Conservation (phyloP, 78 protist species). For the Cavenderia fasciculata region DNA sequence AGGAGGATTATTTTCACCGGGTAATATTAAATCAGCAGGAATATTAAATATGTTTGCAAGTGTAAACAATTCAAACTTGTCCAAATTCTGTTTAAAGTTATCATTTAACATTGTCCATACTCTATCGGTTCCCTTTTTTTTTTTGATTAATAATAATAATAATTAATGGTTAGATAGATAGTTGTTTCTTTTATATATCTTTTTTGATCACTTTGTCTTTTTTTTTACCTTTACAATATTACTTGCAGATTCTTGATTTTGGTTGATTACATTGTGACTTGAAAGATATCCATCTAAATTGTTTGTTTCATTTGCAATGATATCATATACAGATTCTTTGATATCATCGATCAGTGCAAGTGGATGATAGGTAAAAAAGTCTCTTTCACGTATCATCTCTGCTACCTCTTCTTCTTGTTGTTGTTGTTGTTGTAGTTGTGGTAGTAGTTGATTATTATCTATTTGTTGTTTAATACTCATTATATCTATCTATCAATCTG, state of each 20-base stretch:
- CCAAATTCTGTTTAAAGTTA: slow-evolving; percentile 18
- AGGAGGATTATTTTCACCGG: slow-evolving; percentile 5
- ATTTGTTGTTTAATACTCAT: too few relatives aligned
- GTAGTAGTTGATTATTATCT: too few relatives aligned
- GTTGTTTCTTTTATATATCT: too few relatives aligned
- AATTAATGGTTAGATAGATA: too few relatives aligned
- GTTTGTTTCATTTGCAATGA: too few relatives aligned
- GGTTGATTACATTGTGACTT: too few relatives aligned
- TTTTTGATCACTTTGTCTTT: background rate
- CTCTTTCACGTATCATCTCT: too few relatives aligned
- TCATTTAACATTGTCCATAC: slow-evolving; percentile 27
- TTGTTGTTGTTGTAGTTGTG: too few relatives aligned
- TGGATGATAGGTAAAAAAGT: slow-evolving; percentile 57
- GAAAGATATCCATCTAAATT: too few relatives aligned
- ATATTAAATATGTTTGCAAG: slow-evolving; percentile 5
- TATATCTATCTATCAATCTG: too few relatives aligned
- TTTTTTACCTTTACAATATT: background rate
- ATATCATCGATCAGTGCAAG: slow-evolving; percentile 43
- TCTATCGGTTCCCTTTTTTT: slow-evolving; percentile 26
- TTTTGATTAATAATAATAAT: background rate
- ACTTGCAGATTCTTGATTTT: too few relatives aligned
- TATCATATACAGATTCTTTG: slow-evolving; percentile 32
- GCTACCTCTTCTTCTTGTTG: too few relatives aligned
- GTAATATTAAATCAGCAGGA: slow-evolving; percentile 41
- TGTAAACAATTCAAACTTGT: slow-evolving; percentile 8